Evolutionary conservation across 345 rosid genomes (phyloP).

Genomic region (Pseudoturritis turrita): DNA sequence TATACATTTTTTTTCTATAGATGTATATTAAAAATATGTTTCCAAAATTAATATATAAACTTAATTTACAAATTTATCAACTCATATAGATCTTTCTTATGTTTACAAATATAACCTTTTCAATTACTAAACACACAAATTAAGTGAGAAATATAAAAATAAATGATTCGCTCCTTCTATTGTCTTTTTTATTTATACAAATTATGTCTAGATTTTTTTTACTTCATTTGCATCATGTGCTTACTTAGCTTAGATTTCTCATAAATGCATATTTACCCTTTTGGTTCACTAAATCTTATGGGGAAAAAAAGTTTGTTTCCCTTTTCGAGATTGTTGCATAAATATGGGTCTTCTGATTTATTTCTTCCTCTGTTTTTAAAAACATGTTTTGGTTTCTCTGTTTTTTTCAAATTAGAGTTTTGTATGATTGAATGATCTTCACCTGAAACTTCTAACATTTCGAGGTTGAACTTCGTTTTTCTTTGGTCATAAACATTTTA

Average conservation of each 20-base stretch:
- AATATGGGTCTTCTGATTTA: background rate
- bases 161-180: background rate
- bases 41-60: background rate
- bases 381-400: background rate
- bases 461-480: background rate
- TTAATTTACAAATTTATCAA: background rate
- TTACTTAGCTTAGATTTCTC: conserved; percentile 5
- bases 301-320: background rate
- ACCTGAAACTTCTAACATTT: background rate
- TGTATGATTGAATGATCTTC: background rate
- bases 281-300: background rate
- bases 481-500: background rate
- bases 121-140: background rate
- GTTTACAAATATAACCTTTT: background rate
- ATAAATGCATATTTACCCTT: background rate
- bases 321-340: background rate
- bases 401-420: background rate
- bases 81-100: background rate
- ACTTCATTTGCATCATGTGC: background rate
- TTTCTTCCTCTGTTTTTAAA: background rate
- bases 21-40: background rate
- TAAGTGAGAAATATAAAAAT: background rate
- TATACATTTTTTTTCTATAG: background rate
- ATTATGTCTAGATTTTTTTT: background rate
- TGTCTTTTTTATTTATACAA: background rate